Base-by-base conservation (phyloP, 139 green algal genomes). In the Haematococcus sp. region DNA sequence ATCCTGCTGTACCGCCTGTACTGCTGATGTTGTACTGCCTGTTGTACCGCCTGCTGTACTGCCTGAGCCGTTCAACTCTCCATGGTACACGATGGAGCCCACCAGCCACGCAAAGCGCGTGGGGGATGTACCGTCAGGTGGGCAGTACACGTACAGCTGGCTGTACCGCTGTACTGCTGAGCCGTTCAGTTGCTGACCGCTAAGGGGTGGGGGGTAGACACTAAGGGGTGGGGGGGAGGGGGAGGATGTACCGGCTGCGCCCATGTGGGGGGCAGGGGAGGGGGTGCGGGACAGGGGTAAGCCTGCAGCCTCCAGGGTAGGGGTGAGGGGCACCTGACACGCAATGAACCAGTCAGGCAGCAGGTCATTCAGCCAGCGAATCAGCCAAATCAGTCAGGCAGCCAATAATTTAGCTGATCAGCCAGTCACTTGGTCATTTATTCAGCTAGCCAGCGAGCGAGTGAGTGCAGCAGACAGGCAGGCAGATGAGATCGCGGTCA, bases 101-200 rank as follows among this genome's bases (percentile, higher is more conserved):
- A 86, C 84, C 49, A 86, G 55, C 84, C 84, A 89, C 0, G 73
- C 80, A 35, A 89, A 87, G 3, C 80, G 68, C 49, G 19, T 70
- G 27, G 79, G 76, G 4, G 77, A 67, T 3, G 7, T 23, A 35
- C 66, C 4, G 66, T n/a, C 43, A 13, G 22, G n/a, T 0, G 79
- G 61, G 55, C 74, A 67, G 43, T 70, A 78, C 1, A 88, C 63
- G n/a, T 80, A 63, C 34, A 88, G 58, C 76, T 83, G 74, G 63
- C 76, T 84, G 76, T 79, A 55, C 28, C 23, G 33, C 33, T 43
- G 4, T 5, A 43, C 17, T 33, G 28, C 13, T 30, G 30, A 1
- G 33, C 5, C 31, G 28, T 28, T 32, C 61, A 76, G 61, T 25
- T 74, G 33, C 9, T 30, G 69, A 76, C 44, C 30, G 61, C n/a